Conservation (phyloP, 345 rosid species). For the Dipteronia sinensis region DNA sequence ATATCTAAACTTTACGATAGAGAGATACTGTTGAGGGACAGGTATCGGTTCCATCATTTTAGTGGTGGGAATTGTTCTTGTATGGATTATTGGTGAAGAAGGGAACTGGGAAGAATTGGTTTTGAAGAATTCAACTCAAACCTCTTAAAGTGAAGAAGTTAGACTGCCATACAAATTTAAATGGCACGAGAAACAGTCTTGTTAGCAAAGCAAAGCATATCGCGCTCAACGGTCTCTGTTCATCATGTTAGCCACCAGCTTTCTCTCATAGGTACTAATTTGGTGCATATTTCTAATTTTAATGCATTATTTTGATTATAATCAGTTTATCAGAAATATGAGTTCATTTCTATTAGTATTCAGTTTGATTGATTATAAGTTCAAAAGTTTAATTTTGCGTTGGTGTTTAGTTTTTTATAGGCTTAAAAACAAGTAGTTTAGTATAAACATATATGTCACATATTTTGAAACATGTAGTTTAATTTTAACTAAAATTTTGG, state of each 20-base stretch:
- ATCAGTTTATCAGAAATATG: neutral
- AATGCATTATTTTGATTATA: neutral
- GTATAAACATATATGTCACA: no score
- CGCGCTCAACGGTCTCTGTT: neutral
- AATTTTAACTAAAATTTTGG: no score
- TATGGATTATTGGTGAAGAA: conserved; percentile 65
- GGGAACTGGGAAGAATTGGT: neutral
- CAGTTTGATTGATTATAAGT: no score
- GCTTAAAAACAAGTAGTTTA: no score
- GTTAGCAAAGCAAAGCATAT: neutral
- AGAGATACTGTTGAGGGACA: conserved; percentile 60
- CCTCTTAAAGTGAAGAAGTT: neutral
- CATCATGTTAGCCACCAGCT: no score
- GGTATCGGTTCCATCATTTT: conserved; percentile 72
- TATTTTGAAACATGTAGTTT: no score
- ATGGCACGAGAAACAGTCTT: neutral
- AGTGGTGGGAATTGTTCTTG: conserved; percentile 66
- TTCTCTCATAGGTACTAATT: no score
- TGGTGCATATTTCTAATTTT: no score
- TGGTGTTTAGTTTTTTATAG: no score
- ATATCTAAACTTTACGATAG: conserved; percentile 55
- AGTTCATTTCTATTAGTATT: neutral
- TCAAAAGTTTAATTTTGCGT: no score
- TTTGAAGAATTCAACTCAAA: neutral
- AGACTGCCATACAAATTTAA: neutral